These are phyloP conservation scores for Telopea speciosissima DNA, from an alignment of 177 flowering plant species.

Conservation along the genomic window DNA sequence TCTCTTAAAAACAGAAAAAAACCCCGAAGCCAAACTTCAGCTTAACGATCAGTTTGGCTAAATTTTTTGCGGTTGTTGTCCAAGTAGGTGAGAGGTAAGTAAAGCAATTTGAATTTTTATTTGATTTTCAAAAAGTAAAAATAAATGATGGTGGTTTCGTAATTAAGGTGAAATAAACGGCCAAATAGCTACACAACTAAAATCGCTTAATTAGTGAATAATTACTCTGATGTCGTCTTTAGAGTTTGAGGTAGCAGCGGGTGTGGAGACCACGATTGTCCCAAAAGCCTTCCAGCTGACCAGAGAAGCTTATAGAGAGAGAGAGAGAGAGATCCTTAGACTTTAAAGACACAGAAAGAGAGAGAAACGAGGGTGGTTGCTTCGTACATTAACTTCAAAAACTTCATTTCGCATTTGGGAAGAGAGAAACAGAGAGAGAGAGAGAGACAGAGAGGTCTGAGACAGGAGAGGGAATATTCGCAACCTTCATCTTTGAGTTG, in stretches of 20 bases:
- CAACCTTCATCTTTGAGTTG: background rate
- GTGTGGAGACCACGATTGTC: conserved; percentile 22
- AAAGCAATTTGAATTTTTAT: too few species aligned
- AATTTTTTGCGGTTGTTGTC: too few species aligned
- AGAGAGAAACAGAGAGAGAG: conserved; percentile 8
- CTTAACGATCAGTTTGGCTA: too few species aligned
- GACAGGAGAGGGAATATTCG: background rate
- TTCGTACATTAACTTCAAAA: conserved; percentile 10
- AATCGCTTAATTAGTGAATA: conserved; percentile 2
- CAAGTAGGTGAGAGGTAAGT: too few species aligned
- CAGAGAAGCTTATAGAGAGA: conserved; percentile 3
- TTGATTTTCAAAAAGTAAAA: too few species aligned
- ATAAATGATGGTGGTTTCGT: conserved; percentile 7
- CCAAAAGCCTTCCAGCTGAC: conserved; percentile 16
- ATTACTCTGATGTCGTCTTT: background rate
- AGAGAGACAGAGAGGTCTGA: too few species aligned
- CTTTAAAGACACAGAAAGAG: background rate
- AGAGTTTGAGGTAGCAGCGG: background rate
- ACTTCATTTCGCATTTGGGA: conserved; percentile 9
- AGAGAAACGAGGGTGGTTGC: background rate
- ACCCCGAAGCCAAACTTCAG: too few species aligned
- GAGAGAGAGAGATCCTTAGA: background rate
- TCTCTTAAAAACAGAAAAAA: too few species aligned
- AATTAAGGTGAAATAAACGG: background rate
- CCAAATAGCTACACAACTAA: conserved; percentile 1